A percentile compares a stretch with the other conserved stretches of the same genome.
These are phyloP conservation scores for Arabidopsis thaliana DNA, from an alignment of 345 rosid species.

Conservation along the genomic window TAIR10.1 NC_003076.8:10580501-10581000, in stretches of 20 bases:
- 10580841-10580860: too few relatives aligned
- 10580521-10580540: conserved; percentile 87
- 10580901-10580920: neutral
- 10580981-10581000: neutral
- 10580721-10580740: neutral
- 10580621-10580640: neutral
- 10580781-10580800: neutral
- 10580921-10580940: neutral
- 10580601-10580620: neutral
- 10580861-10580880: too few relatives aligned
- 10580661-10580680: neutral
- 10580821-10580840: neutral
- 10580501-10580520: conserved; percentile 19
- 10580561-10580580: conserved; percentile 77
- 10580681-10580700: neutral
- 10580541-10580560: conserved; percentile 78
- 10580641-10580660: neutral
- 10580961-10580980: too few relatives aligned
- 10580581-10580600: neutral
- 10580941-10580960: too few relatives aligned
- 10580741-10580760: neutral
- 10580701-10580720: too few relatives aligned
- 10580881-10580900: neutral
- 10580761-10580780: neutral
- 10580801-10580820: conserved; percentile 14